These are phyloP conservation scores for Rhodotorula glutinis DNA, from an alignment of 1,284 basidiomycete species.

Conservation along the genomic window DNA sequence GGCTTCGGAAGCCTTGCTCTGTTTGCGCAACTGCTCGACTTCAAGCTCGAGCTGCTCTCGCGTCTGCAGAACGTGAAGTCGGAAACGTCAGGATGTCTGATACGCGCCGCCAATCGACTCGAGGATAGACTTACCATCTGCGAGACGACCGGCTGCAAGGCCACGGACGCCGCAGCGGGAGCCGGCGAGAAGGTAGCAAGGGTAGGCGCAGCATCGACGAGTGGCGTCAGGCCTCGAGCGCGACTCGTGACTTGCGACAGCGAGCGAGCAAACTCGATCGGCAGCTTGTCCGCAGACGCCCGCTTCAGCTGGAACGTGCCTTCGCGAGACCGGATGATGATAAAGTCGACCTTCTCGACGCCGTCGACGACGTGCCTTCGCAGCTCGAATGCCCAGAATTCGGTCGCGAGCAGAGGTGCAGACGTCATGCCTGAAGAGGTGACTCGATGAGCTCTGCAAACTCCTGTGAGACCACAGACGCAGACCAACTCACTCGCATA, in stretches of 20 bases:
- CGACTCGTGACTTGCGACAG: conserved; percentile 10
- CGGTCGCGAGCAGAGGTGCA: conserved; percentile 13
- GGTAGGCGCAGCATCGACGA: conserved; percentile 17
- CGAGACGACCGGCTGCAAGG: not conserved
- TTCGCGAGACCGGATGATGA: conserved; percentile 30
- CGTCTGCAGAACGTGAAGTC: not conserved
- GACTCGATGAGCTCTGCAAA: not conserved
- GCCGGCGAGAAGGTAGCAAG: conserved; percentile 4
- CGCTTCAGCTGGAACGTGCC: conserved; percentile 33
- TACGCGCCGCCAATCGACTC: not conserved
- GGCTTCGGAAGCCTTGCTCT: not conserved
- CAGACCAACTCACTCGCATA: conserved; percentile 30
- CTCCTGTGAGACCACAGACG: too few relatives aligned
- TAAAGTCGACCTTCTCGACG: conserved; percentile 35
- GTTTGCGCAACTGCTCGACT: conserved; percentile 11
- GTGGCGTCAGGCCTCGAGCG: conserved; percentile 14
- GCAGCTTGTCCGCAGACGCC: conserved; percentile 3
- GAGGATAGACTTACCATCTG: conserved; percentile 15
- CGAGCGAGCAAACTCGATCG: conserved; percentile 35
- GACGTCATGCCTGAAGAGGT: not conserved
- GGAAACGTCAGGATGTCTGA: not conserved
- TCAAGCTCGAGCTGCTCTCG: conserved; percentile 38
- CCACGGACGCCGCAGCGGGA: conserved; percentile 1
- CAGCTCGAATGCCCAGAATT: conserved; percentile 38
- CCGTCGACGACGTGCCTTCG: conserved; percentile 17